These are phyloP conservation scores for Fusarium udum DNA, from an alignment of 2,329 filamentous ascomycete genomes.

Conservation along the genomic window DNA sequence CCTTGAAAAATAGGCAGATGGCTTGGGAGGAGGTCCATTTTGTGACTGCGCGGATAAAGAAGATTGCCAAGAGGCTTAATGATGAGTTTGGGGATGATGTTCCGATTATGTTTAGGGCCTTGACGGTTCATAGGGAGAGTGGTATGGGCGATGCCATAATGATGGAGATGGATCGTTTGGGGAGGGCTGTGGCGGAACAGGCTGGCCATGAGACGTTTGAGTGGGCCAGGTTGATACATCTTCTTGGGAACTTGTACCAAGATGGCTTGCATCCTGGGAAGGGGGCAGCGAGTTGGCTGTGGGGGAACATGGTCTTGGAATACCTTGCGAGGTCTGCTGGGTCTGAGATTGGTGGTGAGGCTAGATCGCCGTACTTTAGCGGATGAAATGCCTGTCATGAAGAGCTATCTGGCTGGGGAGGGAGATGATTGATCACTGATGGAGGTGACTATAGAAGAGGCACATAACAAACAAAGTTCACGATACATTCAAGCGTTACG, in stretches of 20 bases:
- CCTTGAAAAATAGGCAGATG: slow-evolving; percentile 14
- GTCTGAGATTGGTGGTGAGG: not conserved
- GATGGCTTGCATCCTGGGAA: slow-evolving; percentile 25
- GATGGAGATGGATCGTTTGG: slow-evolving; percentile 31
- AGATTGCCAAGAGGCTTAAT: slow-evolving; percentile 10
- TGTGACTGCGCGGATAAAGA: slow-evolving; percentile 29
- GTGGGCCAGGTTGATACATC: slow-evolving; percentile 25
- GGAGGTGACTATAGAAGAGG: too few species aligned
- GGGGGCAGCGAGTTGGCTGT: slow-evolving; percentile 29
- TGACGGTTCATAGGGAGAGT: slow-evolving; percentile 26
- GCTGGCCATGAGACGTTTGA: slow-evolving; percentile 36
- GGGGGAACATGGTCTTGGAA: slow-evolving; percentile 31
- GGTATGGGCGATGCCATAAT: slow-evolving; percentile 29
- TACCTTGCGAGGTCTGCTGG: slow-evolving; percentile 24
- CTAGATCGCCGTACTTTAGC: slow-evolving; percentile 5
- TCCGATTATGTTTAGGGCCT: slow-evolving; percentile 26
- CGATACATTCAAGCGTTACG: too few species aligned
- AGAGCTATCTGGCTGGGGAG: slow-evolving; percentile 13
- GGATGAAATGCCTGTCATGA: slow-evolving; percentile 18
- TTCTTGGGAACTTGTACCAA: slow-evolving; percentile 9
- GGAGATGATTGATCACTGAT: too few species aligned
- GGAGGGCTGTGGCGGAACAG: slow-evolving; percentile 28
- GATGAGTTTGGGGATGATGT: slow-evolving; percentile 14
- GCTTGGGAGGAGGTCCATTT: slow-evolving; percentile 32
- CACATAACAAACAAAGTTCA: too few species aligned